A percentile compares a stretch with the other conserved stretches of the same genome.
phyloP scores from a whole-genome alignment of 345 rosid genomes.

The Populus pruinosa region DNA sequence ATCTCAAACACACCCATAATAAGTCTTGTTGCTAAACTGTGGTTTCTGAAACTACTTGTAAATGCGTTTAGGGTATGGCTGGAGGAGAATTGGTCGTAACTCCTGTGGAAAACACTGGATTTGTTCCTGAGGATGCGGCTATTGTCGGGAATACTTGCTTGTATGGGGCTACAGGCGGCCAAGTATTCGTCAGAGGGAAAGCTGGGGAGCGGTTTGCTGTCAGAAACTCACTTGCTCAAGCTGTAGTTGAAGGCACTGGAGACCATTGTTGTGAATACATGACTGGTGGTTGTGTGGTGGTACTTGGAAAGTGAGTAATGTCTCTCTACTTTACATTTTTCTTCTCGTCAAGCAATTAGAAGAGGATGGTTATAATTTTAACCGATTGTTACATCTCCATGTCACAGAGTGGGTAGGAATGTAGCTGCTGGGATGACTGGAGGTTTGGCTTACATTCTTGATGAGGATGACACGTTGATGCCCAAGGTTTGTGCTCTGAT shows the following conservation, averaged over 20 bases:
- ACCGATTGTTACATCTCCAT: slow-evolving; percentile 16
- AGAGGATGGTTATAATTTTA: neutral
- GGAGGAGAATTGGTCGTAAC: slow-evolving; percentile 94
- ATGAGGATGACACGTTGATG: slow-evolving; percentile 77
- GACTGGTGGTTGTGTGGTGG: slow-evolving; percentile 97
- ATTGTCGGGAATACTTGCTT: slow-evolving; percentile 96
- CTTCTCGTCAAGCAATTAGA: slow-evolving; percentile 3
- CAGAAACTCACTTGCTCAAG: slow-evolving; percentile 93
- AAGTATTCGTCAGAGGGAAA: slow-evolving; percentile 87
- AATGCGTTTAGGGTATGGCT: slow-evolving; percentile 79
- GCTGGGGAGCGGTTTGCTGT: slow-evolving; percentile 99
- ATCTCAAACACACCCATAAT: too few relatives aligned
- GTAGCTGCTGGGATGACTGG: slow-evolving; percentile 99
- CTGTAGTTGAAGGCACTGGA: slow-evolving; percentile 99
- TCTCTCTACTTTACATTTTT: neutral
- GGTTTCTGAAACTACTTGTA: slow-evolving; percentile 19
- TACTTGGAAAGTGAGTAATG: slow-evolving; percentile 88
- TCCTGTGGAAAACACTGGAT: slow-evolving; percentile 72
- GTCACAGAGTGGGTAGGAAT: slow-evolving; percentile 89
- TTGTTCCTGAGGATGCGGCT: slow-evolving; percentile 86
- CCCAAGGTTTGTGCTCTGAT: slow-evolving; percentile 63
- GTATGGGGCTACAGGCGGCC: slow-evolving; percentile 98
- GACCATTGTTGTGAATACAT: slow-evolving; percentile 98
- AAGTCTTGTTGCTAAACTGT: neutral
- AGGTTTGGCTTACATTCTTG: slow-evolving; percentile 90